These are phyloP conservation scores for Penicillium psychrofluorescens DNA, from an alignment of 495 filamentous ascomycete genomes.

Conservation along the genomic window DNA sequence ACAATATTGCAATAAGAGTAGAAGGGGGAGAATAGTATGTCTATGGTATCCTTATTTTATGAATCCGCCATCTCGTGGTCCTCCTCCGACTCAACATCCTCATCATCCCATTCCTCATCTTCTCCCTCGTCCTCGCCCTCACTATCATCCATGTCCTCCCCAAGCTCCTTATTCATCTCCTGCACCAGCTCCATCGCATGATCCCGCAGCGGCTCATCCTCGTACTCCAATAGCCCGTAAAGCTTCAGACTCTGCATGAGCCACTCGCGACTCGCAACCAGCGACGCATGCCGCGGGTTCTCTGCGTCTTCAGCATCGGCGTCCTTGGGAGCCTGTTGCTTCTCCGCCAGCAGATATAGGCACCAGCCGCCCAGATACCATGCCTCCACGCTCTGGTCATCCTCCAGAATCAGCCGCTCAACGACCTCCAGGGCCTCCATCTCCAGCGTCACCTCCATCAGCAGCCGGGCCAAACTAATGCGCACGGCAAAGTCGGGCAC, in stretches of 20 bases:
- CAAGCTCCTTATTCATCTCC: slow-evolving; percentile 48
- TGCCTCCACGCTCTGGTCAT: slow-evolving; percentile 87
- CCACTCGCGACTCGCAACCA: slow-evolving; percentile 46
- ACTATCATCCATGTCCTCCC: slow-evolving; percentile 46
- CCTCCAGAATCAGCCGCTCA: slow-evolving; percentile 74
- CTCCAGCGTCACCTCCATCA: slow-evolving; percentile 86
- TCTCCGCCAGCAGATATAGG: slow-evolving; percentile 69
- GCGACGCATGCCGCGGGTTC: slow-evolving; percentile 30
- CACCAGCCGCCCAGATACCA: slow-evolving; percentile 98
- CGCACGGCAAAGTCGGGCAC: slow-evolving; percentile 79
- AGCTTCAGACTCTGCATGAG: slow-evolving; percentile 43
- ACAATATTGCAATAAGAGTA: slow-evolving; percentile 3
- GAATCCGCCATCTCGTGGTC: slow-evolving; percentile 43
- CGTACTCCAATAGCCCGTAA: slow-evolving; percentile 39
- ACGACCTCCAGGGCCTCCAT: slow-evolving; percentile 78
- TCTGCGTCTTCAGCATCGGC: slow-evolving; percentile 19
- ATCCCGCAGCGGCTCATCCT: slow-evolving; percentile 45
- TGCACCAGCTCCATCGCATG: slow-evolving; percentile 52
- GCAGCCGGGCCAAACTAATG: slow-evolving; percentile 72
- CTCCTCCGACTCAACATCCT: slow-evolving; percentile 36
- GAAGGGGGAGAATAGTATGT: background rate
- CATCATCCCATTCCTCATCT: slow-evolving; percentile 38
- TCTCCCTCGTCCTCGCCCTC: slow-evolving; percentile 41
- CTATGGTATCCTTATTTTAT: slow-evolving; percentile 10
- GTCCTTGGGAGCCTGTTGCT: slow-evolving; percentile 42